Base-by-base conservation (phyloP, 2,329 filamentous ascomycete genomes). In the Colletotrichum shisoi region DNA sequence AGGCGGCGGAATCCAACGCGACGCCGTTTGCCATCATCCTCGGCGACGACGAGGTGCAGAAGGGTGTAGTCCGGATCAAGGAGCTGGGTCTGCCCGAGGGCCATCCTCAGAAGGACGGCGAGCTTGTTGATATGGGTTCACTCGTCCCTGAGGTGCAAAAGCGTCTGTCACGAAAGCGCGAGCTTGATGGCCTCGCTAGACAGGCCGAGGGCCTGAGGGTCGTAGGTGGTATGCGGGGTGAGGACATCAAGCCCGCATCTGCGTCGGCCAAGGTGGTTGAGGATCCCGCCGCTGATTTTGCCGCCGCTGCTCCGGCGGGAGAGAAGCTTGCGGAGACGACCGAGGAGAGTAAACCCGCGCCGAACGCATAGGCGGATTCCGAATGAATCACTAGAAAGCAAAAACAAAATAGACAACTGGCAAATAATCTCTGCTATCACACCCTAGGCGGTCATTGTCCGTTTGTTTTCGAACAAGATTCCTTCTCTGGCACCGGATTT, bases 71-170 rank as follows among this genome's bases (percentile, higher is more conserved):
- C 71, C 92, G 91, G 79, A 85, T 97, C 76, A 98, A 98, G 87
- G 88, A 82, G 85, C 79, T 84, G 78, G 82, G 93, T 52, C 82
- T 96, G 63, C 85, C 86, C 3, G 90, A 95, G 46, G 92, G 89
- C 31, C 91, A 97, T 83, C 89, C 93, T 0, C 92, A 97, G 77
- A 97, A 97, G 82, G 91, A 96, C 67, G 94, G 94, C 57, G 85
- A 94, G 48, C 79, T 93, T 63, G 87, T 97, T 24, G 82, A 89
- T 60, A 83, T 91, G 70, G 79, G 78, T 39, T 82, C 88, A 62
- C 79, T 94, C 74, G 86, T 88, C 3, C 76, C 80, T 13, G 90
- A 92, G 77, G 83, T 93, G 48, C 86, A 84, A 76, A 72, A 68
- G 69, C 75, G 80, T 17, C 76, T 83, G 57, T 74, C 77, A 63